These are phyloP conservation scores for Coemansia javaensis DNA, from an alignment of 192 early-diverging fungal genomes.

Conservation along the genomic window DNA sequence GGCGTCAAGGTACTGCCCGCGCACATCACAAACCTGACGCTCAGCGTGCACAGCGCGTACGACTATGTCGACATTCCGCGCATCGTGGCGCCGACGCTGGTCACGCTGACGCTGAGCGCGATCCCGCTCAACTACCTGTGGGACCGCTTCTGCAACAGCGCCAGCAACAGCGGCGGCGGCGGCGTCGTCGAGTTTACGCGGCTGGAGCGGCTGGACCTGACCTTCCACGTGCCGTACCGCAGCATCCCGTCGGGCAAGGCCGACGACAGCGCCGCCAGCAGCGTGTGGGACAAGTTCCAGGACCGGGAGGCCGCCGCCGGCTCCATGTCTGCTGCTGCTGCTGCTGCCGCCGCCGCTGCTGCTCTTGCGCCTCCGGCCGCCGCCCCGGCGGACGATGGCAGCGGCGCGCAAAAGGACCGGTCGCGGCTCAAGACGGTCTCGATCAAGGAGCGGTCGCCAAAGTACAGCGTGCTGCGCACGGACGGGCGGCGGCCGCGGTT, in stretches of 20 bases:
- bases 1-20: constrained; percentile 31
- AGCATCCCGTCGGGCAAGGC: constrained; percentile 26
- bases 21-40: constrained; percentile 32
- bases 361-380: too few relatives aligned
- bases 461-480: constrained; percentile 19
- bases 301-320: background rate
- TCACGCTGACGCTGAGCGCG: constrained; percentile 19
- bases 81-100: constrained; percentile 18
- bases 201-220: constrained; percentile 15
- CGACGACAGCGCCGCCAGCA: constrained; percentile 3
- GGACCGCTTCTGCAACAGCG: constrained; percentile 25
- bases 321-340: too few relatives aligned
- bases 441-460: constrained; percentile 27
- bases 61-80: constrained; percentile 35
- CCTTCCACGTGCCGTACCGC: constrained; percentile 35
- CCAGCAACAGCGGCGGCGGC: background rate
- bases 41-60: constrained; percentile 20
- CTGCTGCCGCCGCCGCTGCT: too few relatives aligned
- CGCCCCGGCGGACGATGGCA: too few relatives aligned
- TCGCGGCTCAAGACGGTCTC: constrained; percentile 24
- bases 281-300: background rate
- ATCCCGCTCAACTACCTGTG: constrained; percentile 34
- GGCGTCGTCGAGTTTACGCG: constrained; percentile 12
- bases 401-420: background rate
- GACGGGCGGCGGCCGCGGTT: constrained; percentile 25